These are phyloP conservation scores for Camellia granthamiana DNA, from an alignment of 148 eudicot genomes.

Conservation along the genomic window DNA sequence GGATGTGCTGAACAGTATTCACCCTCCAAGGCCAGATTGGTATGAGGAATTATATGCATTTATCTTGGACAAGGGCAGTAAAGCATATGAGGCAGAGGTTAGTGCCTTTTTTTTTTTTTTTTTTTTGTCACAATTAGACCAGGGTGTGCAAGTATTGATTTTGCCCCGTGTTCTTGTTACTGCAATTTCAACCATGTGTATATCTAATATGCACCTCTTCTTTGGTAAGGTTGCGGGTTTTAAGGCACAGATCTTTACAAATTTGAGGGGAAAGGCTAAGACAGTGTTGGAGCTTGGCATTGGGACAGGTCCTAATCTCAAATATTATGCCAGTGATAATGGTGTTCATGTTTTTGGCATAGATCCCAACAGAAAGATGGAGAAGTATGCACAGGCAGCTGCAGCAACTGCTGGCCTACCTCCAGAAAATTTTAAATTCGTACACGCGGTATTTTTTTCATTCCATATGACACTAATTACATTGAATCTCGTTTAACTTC, in stretches of 20 bases:
- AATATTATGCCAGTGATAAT: constrained; percentile 52
- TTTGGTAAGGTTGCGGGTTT: constrained; percentile 59
- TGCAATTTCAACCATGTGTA: not conserved
- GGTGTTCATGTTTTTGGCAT: constrained; percentile 51
- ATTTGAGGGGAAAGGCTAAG: constrained; percentile 55
- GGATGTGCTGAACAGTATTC: constrained; percentile 56
- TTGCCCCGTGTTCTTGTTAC: not conserved
- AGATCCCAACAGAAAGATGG: constrained; percentile 84
- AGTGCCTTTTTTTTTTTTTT: constrained; percentile 12
- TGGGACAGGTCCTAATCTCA: constrained; percentile 88
- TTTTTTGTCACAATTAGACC: not conserved
- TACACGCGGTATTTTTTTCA: constrained; percentile 53
- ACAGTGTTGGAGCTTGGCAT: constrained; percentile 75
- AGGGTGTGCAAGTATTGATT: not conserved
- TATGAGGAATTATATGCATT: constrained; percentile 80
- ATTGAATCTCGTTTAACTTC: not conserved
- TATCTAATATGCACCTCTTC: constrained; percentile 1
- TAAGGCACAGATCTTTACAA: constrained; percentile 61
- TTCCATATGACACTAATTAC: not conserved
- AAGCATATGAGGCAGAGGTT: constrained; percentile 75
- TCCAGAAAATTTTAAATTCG: constrained; percentile 48
- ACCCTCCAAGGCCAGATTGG: constrained; percentile 81
- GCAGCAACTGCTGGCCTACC: constrained; percentile 63
- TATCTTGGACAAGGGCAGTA: constrained; percentile 44
- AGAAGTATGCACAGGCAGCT: constrained; percentile 72